These are phyloP conservation scores for Aspergillus campestris DNA, from an alignment of 495 filamentous ascomycete genomes.

Conservation along the genomic window DNA sequence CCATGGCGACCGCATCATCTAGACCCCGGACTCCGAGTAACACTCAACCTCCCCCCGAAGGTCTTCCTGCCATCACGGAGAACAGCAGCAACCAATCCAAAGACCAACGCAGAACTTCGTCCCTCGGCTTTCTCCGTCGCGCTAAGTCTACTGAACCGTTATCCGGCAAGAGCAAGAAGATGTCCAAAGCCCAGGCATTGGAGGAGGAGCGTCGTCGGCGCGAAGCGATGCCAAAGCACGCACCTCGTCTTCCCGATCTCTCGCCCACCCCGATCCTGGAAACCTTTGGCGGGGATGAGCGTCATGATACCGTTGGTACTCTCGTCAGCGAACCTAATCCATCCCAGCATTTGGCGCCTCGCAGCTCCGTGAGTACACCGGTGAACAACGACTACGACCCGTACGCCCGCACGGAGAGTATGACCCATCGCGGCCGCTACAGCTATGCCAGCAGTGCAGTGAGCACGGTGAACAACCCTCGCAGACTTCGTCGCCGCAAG, in stretches of 20 bases:
- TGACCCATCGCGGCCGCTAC: conserved; percentile 94
- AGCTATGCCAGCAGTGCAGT: conserved; percentile 91
- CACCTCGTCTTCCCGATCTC: conserved; percentile 76
- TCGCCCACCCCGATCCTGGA: conserved; percentile 55
- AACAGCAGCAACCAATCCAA: conserved; percentile 17
- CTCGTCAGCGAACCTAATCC: conserved; percentile 38
- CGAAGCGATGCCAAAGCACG: conserved; percentile 57
- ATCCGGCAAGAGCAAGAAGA: conserved; percentile 57
- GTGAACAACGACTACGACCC: conserved; percentile 56
- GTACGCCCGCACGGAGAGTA: conserved; percentile 80
- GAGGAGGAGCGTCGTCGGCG: conserved; percentile 63
- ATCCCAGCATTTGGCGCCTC: conserved; percentile 6
- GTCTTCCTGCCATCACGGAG: conserved; percentile 16
- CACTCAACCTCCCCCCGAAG: conserved; percentile 11
- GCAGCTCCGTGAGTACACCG: conserved; percentile 23
- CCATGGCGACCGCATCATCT: conserved; percentile 20
- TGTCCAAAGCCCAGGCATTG: conserved; percentile 44
- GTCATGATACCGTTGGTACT: conserved; percentile 58
- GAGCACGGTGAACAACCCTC: conserved; percentile 89
- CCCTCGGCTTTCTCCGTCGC: conserved; percentile 63
- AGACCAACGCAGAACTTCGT: conserved; percentile 33
- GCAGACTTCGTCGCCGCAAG: conserved; percentile 85
- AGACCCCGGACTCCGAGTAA: conserved; percentile 17
- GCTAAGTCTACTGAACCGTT: conserved; percentile 66
- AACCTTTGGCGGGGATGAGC: conserved; percentile 64